These are phyloP conservation scores for Eucalyptus microcorys DNA, from an alignment of 345 rosid species.

Conservation along the genomic window DNA sequence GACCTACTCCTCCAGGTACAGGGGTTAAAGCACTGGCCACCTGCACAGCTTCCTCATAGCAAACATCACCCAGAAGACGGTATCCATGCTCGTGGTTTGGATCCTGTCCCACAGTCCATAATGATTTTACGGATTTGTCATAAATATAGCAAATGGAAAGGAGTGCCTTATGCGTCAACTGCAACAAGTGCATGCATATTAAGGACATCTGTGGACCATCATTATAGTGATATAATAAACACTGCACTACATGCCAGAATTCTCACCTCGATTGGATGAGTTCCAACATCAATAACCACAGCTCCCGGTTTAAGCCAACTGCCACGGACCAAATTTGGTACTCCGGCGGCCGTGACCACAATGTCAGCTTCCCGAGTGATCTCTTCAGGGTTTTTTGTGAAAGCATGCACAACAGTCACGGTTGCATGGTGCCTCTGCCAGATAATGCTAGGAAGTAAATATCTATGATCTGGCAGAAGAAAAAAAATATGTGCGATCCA, in stretches of 20 bases:
- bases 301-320: constrained; percentile 84
- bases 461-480: background rate
- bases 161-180: background rate
- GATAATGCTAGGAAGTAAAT: constrained; percentile 2
- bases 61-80: constrained; percentile 76
- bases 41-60: constrained; percentile 64
- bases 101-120: constrained; percentile 33
- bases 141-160: background rate
- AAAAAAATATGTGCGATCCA: background rate
- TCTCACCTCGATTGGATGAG: constrained; percentile 66
- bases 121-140: background rate
- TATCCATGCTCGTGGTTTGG: constrained; percentile 62
- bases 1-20: constrained; percentile 94
- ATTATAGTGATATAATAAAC: background rate
- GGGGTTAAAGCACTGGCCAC: constrained; percentile 79
- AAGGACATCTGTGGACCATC: background rate
- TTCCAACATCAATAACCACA: constrained; percentile 82
- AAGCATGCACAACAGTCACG: constrained; percentile 64
- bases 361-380: constrained; percentile 71
- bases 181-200: background rate
- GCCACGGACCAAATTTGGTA: constrained; percentile 74
- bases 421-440: constrained; percentile 90
- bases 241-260: background rate
- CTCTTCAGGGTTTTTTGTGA: constrained; percentile 56
- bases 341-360: constrained; percentile 72